phyloP scores from a whole-genome alignment of 1,284 basidiomycete genomes.

The Papiliotrema nemorosa region DNA sequence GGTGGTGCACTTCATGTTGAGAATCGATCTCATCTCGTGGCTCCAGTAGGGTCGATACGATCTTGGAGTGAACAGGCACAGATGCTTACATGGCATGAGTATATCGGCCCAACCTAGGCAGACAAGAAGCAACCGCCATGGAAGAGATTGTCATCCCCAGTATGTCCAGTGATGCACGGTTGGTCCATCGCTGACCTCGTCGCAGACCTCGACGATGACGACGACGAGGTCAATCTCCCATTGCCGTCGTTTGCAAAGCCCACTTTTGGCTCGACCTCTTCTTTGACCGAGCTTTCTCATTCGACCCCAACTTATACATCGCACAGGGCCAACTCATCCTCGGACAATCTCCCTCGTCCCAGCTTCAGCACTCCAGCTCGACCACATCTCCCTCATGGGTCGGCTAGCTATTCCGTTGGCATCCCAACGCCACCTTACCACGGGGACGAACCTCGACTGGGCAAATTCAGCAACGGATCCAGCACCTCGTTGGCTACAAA shows the following conservation, averaged over 20 bases:
- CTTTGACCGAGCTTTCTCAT: constrained; percentile 17
- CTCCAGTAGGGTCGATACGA: no score
- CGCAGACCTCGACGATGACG: constrained; percentile 37
- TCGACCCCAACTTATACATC: constrained; percentile 9
- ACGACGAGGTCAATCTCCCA: constrained; percentile 39
- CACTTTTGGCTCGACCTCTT: constrained; percentile 25
- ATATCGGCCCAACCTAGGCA: no score
- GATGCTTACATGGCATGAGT: no score
- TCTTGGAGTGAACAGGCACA: no score
- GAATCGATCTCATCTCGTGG: no score
- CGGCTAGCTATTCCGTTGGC: constrained; percentile 22
- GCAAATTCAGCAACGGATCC: constrained; percentile 45
- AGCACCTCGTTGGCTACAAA: constrained; percentile 48
- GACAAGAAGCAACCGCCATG: constrained; percentile 2
- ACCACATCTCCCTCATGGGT: constrained; percentile 19
- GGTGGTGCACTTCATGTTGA: no score
- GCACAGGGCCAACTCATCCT: constrained; percentile 28
- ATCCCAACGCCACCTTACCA: constrained; percentile 10
- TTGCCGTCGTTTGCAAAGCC: constrained; percentile 27
- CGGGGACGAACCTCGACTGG: constrained; percentile 20
- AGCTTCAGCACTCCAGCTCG: constrained; percentile 24
- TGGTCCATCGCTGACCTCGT: neutral
- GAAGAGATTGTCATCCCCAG: constrained; percentile 46
- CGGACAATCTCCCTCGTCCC: constrained; percentile 17
- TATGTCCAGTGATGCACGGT: constrained; percentile 14